A percentile compares a stretch with the other conserved stretches of the same genome.
Conservation (phyloP, 2,329 filamentous ascomycete genomes). For the Rhinocladiella mackenziei region DNA sequence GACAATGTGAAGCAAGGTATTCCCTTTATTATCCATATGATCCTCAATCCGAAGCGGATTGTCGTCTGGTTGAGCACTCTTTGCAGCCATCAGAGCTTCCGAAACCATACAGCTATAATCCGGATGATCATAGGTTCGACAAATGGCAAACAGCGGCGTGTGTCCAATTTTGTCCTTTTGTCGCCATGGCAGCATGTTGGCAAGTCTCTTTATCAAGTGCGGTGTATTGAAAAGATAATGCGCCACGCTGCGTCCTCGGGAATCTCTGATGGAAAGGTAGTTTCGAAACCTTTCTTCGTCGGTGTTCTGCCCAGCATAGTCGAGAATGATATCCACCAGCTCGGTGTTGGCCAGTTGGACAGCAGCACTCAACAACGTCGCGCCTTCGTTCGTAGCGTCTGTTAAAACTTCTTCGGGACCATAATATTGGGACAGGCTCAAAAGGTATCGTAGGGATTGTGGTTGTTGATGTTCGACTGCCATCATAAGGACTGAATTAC, state of each 20-base stretch:
- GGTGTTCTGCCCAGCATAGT: conserved; percentile 60
- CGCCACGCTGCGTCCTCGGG: conserved; percentile 80
- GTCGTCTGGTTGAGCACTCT: conserved; percentile 68
- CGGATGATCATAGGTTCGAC: conserved; percentile 88
- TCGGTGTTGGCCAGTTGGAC: conserved; percentile 76
- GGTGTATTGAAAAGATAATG: conserved; percentile 96
- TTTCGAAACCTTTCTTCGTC: conserved; percentile 55
- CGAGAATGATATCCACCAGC: conserved; percentile 70
- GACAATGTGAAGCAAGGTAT: conserved; percentile 92
- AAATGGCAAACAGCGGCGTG: conserved; percentile 93
- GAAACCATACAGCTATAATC: conserved; percentile 86
- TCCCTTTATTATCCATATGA: conserved; percentile 87
- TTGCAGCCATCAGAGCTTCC: conserved; percentile 70
- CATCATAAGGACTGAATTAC: conserved; percentile 88
- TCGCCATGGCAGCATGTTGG: conserved; percentile 76
- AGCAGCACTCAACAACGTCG: conserved; percentile 82
- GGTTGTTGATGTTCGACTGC: conserved; percentile 69
- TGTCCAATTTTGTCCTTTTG: conserved; percentile 94
- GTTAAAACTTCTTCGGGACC: conserved; percentile 66
- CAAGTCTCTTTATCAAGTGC: conserved; percentile 70
- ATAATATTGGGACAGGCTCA: conserved; percentile 74
- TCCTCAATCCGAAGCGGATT: conserved; percentile 84
- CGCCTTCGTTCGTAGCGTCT: conserved; percentile 85
- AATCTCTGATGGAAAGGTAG: conserved; percentile 75
- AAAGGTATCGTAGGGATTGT: conserved; percentile 71